Evolutionary conservation across 2,329 filamentous ascomycete genomes (phyloP).

Genomic region (Pestalotiopsis sp.): DNA sequence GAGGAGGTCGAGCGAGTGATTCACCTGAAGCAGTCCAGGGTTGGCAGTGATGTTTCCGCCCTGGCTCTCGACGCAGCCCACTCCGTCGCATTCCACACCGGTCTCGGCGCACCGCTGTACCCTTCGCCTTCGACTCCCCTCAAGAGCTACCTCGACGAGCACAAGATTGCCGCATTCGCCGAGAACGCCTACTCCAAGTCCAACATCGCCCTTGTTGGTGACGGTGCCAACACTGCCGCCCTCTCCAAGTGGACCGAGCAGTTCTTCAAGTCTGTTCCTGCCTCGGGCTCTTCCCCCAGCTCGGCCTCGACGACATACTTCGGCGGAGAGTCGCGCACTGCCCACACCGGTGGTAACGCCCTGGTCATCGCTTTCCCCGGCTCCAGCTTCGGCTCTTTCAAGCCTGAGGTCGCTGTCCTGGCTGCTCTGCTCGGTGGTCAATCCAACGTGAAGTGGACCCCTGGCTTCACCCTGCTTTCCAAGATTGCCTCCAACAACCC

Average conservation of each 20-base stretch:
- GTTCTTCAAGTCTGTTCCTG: slow-evolving; percentile 79
- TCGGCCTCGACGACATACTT: slow-evolving; percentile 79
- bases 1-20: slow-evolving; percentile 84
- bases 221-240: slow-evolving; percentile 76
- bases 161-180: slow-evolving; percentile 75
- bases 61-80: slow-evolving; percentile 88
- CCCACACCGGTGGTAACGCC: slow-evolving; percentile 76
- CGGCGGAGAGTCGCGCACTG: slow-evolving; percentile 90
- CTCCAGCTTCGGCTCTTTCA: slow-evolving; percentile 78
- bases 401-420: slow-evolving; percentile 88
- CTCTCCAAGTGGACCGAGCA: slow-evolving; percentile 89
- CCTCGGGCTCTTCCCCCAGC: slow-evolving; percentile 58
- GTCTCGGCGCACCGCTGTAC: slow-evolving; percentile 79
- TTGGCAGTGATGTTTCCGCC: slow-evolving; percentile 62
- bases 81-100: slow-evolving; percentile 60
- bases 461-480: slow-evolving; percentile 87
- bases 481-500: slow-evolving; percentile 72
- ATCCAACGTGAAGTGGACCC: slow-evolving; percentile 91
- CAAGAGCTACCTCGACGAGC: slow-evolving; percentile 78
- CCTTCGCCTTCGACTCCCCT: slow-evolving; percentile 72
- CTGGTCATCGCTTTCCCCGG: slow-evolving; percentile 92
- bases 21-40: slow-evolving; percentile 74
- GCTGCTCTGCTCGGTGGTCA: slow-evolving; percentile 87
- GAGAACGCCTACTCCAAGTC: slow-evolving; percentile 81
- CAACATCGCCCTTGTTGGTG: slow-evolving; percentile 90